Evolutionary conservation across 169 alveolate genomes (phyloP).

Genomic region (Plasmodium sp.): DNA sequence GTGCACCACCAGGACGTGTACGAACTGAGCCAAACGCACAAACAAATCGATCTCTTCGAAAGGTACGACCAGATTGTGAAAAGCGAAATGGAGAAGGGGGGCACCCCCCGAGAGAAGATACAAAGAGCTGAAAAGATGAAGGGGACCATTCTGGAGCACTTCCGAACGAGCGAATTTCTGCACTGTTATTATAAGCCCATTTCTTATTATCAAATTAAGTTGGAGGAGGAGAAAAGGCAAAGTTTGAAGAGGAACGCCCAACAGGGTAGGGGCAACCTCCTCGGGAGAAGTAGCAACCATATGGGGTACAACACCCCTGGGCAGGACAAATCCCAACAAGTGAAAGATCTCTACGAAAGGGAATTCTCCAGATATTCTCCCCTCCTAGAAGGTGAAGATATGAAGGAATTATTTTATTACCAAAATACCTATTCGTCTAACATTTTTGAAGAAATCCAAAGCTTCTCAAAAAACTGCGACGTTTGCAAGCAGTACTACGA

Average conservation of each 20-base stretch:
- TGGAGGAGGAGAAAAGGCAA: conserved; percentile 30
- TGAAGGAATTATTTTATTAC: conserved; percentile 58
- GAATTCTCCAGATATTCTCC: conserved; percentile 43
- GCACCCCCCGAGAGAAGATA: not conserved
- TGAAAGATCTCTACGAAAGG: not conserved
- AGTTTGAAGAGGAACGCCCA: not conserved
- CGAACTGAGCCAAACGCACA: not conserved
- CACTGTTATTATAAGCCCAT: conserved; percentile 71
- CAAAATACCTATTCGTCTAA: conserved; percentile 38
- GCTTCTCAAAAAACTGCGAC: conserved; percentile 66
- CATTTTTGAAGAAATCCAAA: conserved; percentile 68
- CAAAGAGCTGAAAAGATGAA: conserved; percentile 23
- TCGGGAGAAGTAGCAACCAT: not conserved
- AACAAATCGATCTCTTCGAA: conserved; percentile 51
- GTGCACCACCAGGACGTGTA: not conserved
- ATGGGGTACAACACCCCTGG: not conserved
- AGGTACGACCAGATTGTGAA: conserved; percentile 41
- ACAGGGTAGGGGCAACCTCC: not conserved
- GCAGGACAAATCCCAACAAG: not conserved
- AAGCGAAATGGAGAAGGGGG: conserved; percentile 11
- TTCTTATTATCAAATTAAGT: conserved; percentile 58
- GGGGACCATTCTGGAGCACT: conserved; percentile 28
- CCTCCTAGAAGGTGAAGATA: conserved; percentile 42
- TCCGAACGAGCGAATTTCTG: conserved; percentile 31
- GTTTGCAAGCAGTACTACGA: conserved; percentile 70